A percentile compares a stretch with the other conserved stretches of the same genome.
These are phyloP conservation scores for Thyridium curvatum DNA, from an alignment of 2,329 filamentous ascomycete species.

Conservation along the genomic window DNA sequence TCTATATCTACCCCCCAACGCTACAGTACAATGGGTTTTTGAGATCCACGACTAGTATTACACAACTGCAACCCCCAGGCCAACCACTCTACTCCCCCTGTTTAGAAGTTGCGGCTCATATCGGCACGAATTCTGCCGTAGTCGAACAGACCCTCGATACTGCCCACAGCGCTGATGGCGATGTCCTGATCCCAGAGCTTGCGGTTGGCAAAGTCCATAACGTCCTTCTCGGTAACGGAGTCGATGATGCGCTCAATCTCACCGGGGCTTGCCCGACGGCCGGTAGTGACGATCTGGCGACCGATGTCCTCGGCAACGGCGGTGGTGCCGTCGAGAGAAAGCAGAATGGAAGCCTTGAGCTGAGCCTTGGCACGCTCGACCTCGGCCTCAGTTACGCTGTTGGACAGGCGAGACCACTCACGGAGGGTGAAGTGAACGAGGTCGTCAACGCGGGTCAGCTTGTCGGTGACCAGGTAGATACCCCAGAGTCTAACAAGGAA, in stretches of 20 bases:
- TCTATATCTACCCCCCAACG: slow-evolving; percentile 24
- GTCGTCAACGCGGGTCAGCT: slow-evolving; percentile 82
- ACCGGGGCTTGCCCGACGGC: slow-evolving; percentile 80
- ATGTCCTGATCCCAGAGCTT: slow-evolving; percentile 98
- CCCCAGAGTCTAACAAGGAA: slow-evolving; percentile 75
- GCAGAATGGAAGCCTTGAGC: slow-evolving; percentile 95
- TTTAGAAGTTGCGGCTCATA: slow-evolving; percentile 29
- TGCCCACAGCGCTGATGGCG: slow-evolving; percentile 86
- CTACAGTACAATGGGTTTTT: slow-evolving; percentile 35
- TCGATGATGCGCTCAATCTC: slow-evolving; percentile 94
- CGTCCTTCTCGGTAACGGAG: slow-evolving; percentile 86
- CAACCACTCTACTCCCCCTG: slow-evolving; percentile 5
- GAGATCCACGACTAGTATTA: slow-evolving; percentile 23
- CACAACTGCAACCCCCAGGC: slow-evolving; percentile 11
- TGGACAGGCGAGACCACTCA: slow-evolving; percentile 94
- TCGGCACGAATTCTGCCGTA: slow-evolving; percentile 43
- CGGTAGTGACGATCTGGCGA: slow-evolving; percentile 96
- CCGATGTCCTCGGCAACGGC: slow-evolving; percentile 97
- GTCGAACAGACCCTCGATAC: slow-evolving; percentile 79
- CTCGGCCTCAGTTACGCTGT: slow-evolving; percentile 82
- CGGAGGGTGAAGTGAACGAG: slow-evolving; percentile 97
- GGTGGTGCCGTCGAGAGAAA: slow-evolving; percentile 95
- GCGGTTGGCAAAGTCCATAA: slow-evolving; percentile 91
- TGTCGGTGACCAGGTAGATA: slow-evolving; percentile 95
- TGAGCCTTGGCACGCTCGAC: slow-evolving; percentile 98